Percentiles rank a stretch among this genome's conserved stretches.
phyloP scores from a whole-genome alignment of 2,329 filamentous ascomycete genomes.

The Tolypocladium paradoxum region DNA sequence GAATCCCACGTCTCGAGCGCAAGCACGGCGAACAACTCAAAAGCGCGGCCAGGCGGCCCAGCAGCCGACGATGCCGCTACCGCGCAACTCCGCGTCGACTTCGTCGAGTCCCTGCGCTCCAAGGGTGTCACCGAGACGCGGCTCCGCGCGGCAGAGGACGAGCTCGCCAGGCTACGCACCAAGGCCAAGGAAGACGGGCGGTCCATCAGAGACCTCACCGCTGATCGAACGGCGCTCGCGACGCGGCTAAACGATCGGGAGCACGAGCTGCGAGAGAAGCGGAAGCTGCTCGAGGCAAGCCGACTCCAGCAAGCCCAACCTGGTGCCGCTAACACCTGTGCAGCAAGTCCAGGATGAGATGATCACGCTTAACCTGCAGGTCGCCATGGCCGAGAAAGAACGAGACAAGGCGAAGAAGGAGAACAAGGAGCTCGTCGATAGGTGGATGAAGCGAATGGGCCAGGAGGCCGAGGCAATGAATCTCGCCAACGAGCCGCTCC shows the following conservation, averaged over 20 bases:
- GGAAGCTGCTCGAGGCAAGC: conserved; percentile 61
- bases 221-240: conserved; percentile 50
- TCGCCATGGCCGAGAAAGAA: conserved; percentile 75
- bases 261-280: conserved; percentile 76
- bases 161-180: conserved; percentile 52
- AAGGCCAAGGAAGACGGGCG: conserved; percentile 49
- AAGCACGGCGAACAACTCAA: conserved; percentile 5
- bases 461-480: conserved; percentile 87
- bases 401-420: conserved; percentile 63
- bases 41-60: conserved; percentile 1
- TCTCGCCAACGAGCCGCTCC: conserved; percentile 40
- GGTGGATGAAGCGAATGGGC: conserved; percentile 85
- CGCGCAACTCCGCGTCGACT: conserved; percentile 52
- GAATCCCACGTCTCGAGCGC: conserved; percentile 17
- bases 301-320: not conserved
- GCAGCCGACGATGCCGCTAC: conserved; percentile 20
- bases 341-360: conserved; percentile 87
- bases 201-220: conserved; percentile 49
- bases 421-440: conserved; percentile 78
- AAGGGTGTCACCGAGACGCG: conserved; percentile 57
- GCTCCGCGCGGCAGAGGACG: conserved; percentile 49
- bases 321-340: conserved; percentile 5
- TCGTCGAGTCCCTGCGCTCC: conserved; percentile 66
- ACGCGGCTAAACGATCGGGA: conserved; percentile 68
- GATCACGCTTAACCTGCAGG: conserved; percentile 73